Percentiles rank a stretch among this genome's conserved stretches.
Evolutionary conservation across 1,284 basidiomycete genomes (phyloP).

Genomic region (Takashimella tepidaria): DNA sequence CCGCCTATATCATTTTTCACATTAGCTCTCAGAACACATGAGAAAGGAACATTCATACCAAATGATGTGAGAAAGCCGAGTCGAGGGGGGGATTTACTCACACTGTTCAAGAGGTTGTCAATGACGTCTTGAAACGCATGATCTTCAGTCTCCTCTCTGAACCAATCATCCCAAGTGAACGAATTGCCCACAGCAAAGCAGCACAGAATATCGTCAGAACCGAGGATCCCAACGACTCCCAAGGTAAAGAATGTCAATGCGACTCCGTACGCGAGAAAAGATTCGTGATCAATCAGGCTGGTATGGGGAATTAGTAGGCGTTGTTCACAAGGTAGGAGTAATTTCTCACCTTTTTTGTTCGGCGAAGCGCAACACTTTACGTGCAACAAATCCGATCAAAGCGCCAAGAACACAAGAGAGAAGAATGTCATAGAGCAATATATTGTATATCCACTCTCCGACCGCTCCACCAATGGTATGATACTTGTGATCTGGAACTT

Average conservation of each 20-base stretch:
- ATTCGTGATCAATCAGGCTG: slow-evolving; percentile 47
- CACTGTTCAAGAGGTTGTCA: slow-evolving; percentile 52
- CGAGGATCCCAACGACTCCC: slow-evolving; percentile 75
- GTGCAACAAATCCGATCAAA: slow-evolving; percentile 60
- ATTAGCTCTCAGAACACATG: slow-evolving; percentile 2
- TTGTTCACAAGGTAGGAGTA: slow-evolving; percentile 80
- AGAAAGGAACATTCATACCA: neutral
- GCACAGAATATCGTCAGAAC: slow-evolving; percentile 80
- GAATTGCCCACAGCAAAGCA: slow-evolving; percentile 44
- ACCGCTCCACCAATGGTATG: slow-evolving; percentile 57
- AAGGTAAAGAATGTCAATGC: slow-evolving; percentile 60
- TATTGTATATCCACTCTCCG: slow-evolving; percentile 51
- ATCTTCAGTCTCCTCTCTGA: slow-evolving; percentile 52
- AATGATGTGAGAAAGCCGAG: neutral
- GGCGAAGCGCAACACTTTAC: slow-evolving; percentile 34
- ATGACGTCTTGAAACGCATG: slow-evolving; percentile 55
- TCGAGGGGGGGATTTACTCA: slow-evolving; percentile 10
- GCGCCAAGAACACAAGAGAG: slow-evolving; percentile 74
- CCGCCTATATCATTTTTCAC: slow-evolving; percentile 20
- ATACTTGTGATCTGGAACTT: slow-evolving; percentile 42
- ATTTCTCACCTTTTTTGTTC: slow-evolving; percentile 49
- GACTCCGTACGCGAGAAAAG: slow-evolving; percentile 44
- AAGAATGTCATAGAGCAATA: slow-evolving; percentile 52
- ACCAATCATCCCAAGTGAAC: slow-evolving; percentile 49
- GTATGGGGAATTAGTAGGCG: too few species aligned